Conservation (phyloP, 2,329 filamentous ascomycete genomes). For the Pleurostoma richardsiae region DNA sequence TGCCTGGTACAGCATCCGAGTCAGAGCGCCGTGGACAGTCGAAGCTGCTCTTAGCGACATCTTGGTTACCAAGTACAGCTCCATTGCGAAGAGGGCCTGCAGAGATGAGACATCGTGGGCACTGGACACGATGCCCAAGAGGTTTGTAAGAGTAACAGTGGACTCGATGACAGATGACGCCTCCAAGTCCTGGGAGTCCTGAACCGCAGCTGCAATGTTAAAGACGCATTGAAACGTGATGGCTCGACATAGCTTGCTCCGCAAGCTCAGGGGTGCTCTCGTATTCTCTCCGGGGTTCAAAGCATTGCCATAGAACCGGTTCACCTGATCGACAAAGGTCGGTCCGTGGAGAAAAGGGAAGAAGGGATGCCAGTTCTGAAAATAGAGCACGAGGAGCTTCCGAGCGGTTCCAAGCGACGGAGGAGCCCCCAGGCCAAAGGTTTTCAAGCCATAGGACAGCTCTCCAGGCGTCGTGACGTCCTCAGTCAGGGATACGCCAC, state of each 20-base stretch:
- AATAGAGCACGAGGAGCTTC: conserved; percentile 40
- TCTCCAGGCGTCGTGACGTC: background rate
- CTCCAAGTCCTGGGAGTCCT: conserved; percentile 23
- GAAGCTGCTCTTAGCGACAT: conserved; percentile 44
- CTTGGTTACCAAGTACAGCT: conserved; percentile 40
- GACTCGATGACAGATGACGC: conserved; percentile 28
- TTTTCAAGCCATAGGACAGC: conserved; percentile 9
- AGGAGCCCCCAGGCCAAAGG: conserved; percentile 16
- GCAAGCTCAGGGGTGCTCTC: conserved; percentile 8
- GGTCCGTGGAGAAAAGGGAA: conserved; percentile 48
- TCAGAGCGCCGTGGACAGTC: conserved; percentile 38
- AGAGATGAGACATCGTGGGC: conserved; percentile 37
- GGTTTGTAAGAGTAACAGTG: conserved; percentile 26
- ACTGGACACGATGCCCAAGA: conserved; percentile 30
- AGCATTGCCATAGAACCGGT: conserved; percentile 27
- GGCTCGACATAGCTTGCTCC: conserved; percentile 20
- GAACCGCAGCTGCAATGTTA: conserved; percentile 34
- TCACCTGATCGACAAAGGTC: conserved; percentile 37
- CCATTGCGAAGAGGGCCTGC: conserved; percentile 41
- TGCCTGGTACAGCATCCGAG: conserved; percentile 40
- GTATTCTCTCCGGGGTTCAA: background rate
- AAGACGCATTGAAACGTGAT: conserved; percentile 45
- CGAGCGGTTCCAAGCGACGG: conserved; percentile 25
- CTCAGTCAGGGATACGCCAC: background rate
- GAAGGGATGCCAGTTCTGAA: conserved; percentile 45